phyloP scores from a whole-genome alignment of 345 rosid genomes.

The Syzygium aqueum region DNA sequence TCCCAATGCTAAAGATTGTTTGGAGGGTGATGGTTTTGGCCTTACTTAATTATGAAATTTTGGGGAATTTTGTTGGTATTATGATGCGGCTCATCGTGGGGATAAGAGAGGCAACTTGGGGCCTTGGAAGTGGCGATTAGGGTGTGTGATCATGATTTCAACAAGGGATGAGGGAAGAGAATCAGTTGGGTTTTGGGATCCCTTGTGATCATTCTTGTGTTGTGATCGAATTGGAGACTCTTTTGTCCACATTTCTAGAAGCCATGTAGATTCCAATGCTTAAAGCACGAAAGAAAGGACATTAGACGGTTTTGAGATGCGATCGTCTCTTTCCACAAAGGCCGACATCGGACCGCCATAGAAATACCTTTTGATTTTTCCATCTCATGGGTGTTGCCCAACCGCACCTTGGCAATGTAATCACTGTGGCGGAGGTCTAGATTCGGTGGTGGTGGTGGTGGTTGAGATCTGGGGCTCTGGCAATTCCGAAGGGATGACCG shows the following conservation, averaged over 20 bases:
- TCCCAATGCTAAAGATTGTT: not conserved
- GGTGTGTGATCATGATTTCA: not conserved
- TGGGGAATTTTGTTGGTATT: not conserved
- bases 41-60: no score
- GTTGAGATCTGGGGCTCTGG: not conserved
- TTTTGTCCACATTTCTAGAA: not conserved
- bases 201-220: not conserved
- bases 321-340: not conserved
- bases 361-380: not conserved
- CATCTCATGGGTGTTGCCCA: rapidly evolving
- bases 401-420: no score
- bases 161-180: not conserved
- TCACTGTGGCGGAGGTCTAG: no score
- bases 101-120: not conserved
- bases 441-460: not conserved
- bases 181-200: not conserved
- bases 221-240: not conserved
- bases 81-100: not conserved
- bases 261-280: not conserved
- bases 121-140: not conserved
- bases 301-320: not conserved
- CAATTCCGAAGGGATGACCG: not conserved
- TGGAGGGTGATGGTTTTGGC: not conserved
- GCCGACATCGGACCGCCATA: not conserved
- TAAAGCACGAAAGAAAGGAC: not conserved